These are phyloP conservation scores for Zopfochytrium polystomum DNA, from an alignment of 371 early-diverging fungal species.

Conservation along the genomic window DNA sequence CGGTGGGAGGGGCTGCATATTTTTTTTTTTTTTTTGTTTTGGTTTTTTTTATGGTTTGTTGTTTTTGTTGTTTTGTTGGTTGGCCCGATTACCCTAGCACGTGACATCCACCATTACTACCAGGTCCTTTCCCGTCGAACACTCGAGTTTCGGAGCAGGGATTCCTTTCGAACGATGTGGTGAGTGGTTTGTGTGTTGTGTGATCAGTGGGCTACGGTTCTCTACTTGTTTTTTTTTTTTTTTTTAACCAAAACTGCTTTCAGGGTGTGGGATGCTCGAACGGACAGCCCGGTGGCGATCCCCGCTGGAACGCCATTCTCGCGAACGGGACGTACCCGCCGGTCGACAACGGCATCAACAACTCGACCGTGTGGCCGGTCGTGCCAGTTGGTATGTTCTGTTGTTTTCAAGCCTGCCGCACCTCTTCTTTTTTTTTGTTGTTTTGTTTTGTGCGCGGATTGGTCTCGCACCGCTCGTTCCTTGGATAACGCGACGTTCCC, in stretches of 20 bases:
- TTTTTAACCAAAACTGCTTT: not conserved
- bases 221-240: not conserved
- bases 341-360: not conserved
- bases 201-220: not conserved
- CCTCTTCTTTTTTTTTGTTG: too few species aligned
- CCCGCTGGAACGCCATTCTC: slow-evolving; percentile 28
- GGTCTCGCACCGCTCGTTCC: too few species aligned
- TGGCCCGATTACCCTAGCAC: too few species aligned
- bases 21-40: not conserved
- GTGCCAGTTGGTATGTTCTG: not conserved
- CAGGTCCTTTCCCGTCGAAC: too few species aligned
- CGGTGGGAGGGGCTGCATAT: not conserved
- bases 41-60: too few species aligned
- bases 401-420: too few species aligned
- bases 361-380: slow-evolving; percentile 14
- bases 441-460: too few species aligned
- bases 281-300: slow-evolving; percentile 31
- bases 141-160: too few species aligned
- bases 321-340: slow-evolving; percentile 9
- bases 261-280: slow-evolving; percentile 32
- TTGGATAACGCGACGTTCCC: too few species aligned
- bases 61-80: too few species aligned
- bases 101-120: too few species aligned
- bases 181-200: not conserved
- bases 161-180: not conserved